Conservation (phyloP, 2,329 filamentous ascomycete species). For the Arthrobotrys megalospora region DNA sequence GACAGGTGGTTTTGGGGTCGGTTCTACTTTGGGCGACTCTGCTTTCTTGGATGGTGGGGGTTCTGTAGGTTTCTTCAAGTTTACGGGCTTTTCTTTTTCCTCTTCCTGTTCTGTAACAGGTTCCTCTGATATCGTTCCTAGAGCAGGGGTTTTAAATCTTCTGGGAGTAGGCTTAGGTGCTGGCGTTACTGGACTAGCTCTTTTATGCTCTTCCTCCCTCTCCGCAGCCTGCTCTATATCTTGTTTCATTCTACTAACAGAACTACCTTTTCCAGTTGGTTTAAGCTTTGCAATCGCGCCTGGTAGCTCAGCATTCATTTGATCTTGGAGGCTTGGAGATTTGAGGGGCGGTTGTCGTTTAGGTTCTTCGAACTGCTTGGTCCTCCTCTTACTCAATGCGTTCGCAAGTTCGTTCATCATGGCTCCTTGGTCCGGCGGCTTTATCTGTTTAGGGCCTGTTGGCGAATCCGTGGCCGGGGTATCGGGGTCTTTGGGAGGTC, state of each 20-base stretch:
- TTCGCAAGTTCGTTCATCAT: slow-evolving; percentile 33
- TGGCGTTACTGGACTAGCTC: not conserved
- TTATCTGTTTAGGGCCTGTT: not conserved
- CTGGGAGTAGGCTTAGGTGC: not conserved
- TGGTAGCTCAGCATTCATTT: slow-evolving; percentile 5
- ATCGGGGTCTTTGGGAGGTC: not conserved
- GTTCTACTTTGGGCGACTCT: not conserved
- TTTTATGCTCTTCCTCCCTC: slow-evolving; percentile 31
- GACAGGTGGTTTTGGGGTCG: not conserved
- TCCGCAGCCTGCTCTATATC: not conserved
- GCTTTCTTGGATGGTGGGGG: slow-evolving; percentile 1
- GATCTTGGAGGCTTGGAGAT: slow-evolving; percentile 5
- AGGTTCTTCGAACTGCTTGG: slow-evolving; percentile 8
- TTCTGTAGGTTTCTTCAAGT: not conserved
- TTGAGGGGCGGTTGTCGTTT: not conserved
- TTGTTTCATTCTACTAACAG: slow-evolving; percentile 3
- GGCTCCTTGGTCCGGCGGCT: not conserved
- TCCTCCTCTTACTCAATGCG: not conserved
- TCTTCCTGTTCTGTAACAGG: not conserved
- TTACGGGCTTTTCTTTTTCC: not conserved
- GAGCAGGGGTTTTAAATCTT: not conserved
- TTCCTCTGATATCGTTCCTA: not conserved
- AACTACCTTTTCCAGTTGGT: not conserved
- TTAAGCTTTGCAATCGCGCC: slow-evolving; percentile 18
- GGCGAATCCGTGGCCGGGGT: not conserved